Base-by-base conservation (phyloP, 495 filamentous ascomycete species). In the Podospora didyma region DNA sequence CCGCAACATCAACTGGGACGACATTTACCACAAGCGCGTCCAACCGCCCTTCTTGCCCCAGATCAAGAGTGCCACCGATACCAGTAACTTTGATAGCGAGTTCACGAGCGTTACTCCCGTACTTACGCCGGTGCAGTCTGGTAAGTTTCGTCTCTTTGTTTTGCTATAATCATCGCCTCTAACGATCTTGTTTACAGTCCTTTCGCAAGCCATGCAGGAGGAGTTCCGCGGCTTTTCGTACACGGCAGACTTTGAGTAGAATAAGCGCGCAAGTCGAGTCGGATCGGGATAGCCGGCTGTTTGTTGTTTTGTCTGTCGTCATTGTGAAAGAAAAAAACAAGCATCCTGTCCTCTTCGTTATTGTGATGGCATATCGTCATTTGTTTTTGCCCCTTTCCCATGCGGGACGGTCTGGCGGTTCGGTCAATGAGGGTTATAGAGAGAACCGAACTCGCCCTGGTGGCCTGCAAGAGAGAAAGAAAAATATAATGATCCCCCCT, bases 141-240 rank as follows among this genome's bases (percentile, higher is more conserved):
- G 93, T 96, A 89, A 77, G 88, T 37, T 9, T 51, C 22, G 2
- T 49, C 51, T 0, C 39, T 50, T 57, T 23, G n/a, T 16, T 46
- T 52, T 57, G 22, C 17, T 16, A 17, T 19, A 39, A 6, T 22
- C 10, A 24, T n/a, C 12, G 34, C 7, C 23, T 31, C 14, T 45
- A 17, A 24, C 49, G 7, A 58, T 37, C 21, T 2, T 47, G 12
- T 51, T 21, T 58, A 35, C 64, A 96, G 94, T 99, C 24, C 83
- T 99, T 48, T 94, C 95, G 10, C 93, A 97, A 79, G 89, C 91
- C 19, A 97, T 97, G 95, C 94, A 99, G 76, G 94, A 99, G 77
- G 92, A 99, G 71, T 99, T 99, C 89, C 87, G 94, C 46, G 94
- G 94, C 60, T 99, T 99, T 79, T 97, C 95, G 12, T 99, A 99